Evolutionary conservation across 352 stramenopile species (phyloP), one percentile per base, ranked within the genome.

Genomic region (Globisporangium cystogenes): DNA sequence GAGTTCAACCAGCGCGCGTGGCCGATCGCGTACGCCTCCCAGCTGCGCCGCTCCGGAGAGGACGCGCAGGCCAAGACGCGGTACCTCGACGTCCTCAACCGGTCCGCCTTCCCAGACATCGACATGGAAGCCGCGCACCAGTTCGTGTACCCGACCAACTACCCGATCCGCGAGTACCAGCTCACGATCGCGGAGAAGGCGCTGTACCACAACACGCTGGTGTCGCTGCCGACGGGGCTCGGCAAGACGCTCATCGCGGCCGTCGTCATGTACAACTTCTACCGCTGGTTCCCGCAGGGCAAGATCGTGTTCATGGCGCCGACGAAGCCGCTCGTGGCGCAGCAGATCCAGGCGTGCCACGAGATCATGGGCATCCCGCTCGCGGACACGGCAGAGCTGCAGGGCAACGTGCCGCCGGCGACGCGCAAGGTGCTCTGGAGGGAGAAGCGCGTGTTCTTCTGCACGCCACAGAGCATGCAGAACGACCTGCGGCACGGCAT

Each of bases 221-320:
- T 99, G 36, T 96, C 87, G n/a, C 70, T 99, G 4, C 97, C 97
- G 0, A 99, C 97, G 4, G 97, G 97, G 18, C 72, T 99, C 14
- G 97, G 97, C n/a, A 99, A 99, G 72, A 99, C 97, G 12, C 74
- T 99, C 8, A 98, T 99, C 66, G 97, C 97, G 33, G 95, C 96
- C 7, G 97, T 99, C 3, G 96, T 99, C 37, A 99, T 99, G 94
- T 99, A 99, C 79, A 99, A 99, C 81, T 99, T 96, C 62, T 98
- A 98, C 67, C 81, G 96, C 6, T 99, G 96, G 97, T 99, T 99
- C 68, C 95, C 96, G 7, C 70, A 63, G 7, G 87, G 87, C 16
- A 95, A 97, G 49, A 93, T 98, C 40, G 90, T 98, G n/a, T 98
- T 99, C 71, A 94, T 99, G 70, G 97, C 97, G 6, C 97, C 97